Evolutionary conservation across 176 grass and related monocot species (phyloP).

Genomic region (Hordeum vulgare): MorexV3_pseudomolecules_assembly NC_058520.1:99156022-99156521

Average conservation of each 20-base stretch:
- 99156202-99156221: neutral
- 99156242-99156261: neutral
- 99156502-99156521: neutral
- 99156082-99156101: neutral
- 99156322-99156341: neutral
- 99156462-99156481: neutral
- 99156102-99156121: neutral
- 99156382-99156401: neutral
- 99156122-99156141: neutral
- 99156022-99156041: neutral
- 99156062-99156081: neutral
- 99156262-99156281: neutral
- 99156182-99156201: constrained; percentile 6
- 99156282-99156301: neutral
- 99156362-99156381: neutral
- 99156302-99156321: neutral
- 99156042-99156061: neutral
- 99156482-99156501: neutral
- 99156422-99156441: neutral
- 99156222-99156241: constrained; percentile 13
- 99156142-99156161: neutral
- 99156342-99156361: neutral
- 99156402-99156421: neutral
- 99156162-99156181: constrained; percentile 10
- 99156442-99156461: neutral